Evolutionary conservation across 345 rosid genomes (phyloP).

Genomic region (Stellera chamaejasme): DNA sequence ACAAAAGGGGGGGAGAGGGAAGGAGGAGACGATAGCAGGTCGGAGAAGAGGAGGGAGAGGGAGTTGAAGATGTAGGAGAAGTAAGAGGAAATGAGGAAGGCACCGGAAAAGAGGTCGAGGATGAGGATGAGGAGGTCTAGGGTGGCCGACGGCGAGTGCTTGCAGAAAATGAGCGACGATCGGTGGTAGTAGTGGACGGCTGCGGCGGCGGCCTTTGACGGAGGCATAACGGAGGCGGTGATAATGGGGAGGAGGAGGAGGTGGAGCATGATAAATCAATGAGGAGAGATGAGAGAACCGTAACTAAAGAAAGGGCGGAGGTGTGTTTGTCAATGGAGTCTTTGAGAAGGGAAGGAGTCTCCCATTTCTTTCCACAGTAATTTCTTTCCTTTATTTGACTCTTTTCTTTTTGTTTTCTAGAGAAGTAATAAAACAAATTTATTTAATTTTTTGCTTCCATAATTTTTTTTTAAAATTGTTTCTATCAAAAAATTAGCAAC

Average conservation of each 20-base stretch:
- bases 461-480: no score
- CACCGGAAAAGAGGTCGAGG: conserved; percentile 66
- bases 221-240: conserved; percentile 20
- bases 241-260: conserved; percentile 22
- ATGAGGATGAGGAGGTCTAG: conserved; percentile 76
- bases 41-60: conserved; percentile 60
- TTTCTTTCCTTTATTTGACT: no score
- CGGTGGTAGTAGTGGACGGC: conserved; percentile 13
- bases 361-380: no score
- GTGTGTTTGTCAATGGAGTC: neutral
- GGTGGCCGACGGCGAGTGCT: conserved; percentile 81
- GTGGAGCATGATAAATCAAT: conserved; percentile 40
- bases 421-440: no score
- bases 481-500: no score
- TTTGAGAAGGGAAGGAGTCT: neutral
- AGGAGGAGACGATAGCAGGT: conserved; percentile 31
- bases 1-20: conserved; percentile 23
- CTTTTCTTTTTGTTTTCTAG: no score
- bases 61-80: conserved; percentile 79
- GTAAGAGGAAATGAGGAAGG: conserved; percentile 74
- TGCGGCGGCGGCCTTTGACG: conserved; percentile 23
- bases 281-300: neutral
- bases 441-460: no score
- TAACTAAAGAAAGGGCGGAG: neutral
- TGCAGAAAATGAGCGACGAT: conserved; percentile 38